Base-by-base conservation (phyloP, 495 filamentous ascomycete genomes). In the Penicillium egyptiacum region DNA sequence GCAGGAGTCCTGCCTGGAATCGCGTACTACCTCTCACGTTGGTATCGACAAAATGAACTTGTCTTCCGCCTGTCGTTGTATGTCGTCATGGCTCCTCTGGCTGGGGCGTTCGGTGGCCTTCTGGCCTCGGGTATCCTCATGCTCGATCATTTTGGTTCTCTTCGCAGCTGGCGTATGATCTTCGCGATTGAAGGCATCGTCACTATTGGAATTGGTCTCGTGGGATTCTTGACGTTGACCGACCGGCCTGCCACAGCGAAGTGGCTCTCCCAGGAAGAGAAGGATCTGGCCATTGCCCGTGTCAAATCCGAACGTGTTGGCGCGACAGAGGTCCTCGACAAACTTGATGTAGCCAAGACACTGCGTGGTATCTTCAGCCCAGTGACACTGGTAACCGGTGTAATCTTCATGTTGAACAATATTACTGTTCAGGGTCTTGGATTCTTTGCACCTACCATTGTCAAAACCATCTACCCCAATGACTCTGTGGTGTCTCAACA, bases 161-260 rank as follows among this genome's bases (percentile, higher is more conserved):
- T 81, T 1, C 64, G 65, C 28, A 84, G 78, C 23, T 92, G 89
- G 89, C 76, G 87, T 12, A 79, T 91, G 31, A 77, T 93, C 22
- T 92, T 92, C 66, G 77, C 89, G 10, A 85, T 90, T 23, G 89
- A 93, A 65, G 89, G 89, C 1, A 71, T 91, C 8, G 86, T 90
- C 31, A 86, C 82, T 0, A 76, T 89, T 53, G 50, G 83, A 3
- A 71, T 88, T 2, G 83, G 81, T 1, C 43, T 85, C 3, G 56
- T 85, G 16, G 76, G 80, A 1, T 92, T 77, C 43, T 77, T 82
- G 40, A 79, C 79, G 12, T 71, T 91, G 55, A 89, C 89, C 1
- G 87, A 91, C 65, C 78, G 80, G 2, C 85, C 89, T 0, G 81
- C 81, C 28, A 84, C 81, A 4, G 87, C 87, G 0, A 70, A 69